phyloP scores from a whole-genome alignment of 2,329 filamentous ascomycete genomes.

The Fusarium chuoi region DNA sequence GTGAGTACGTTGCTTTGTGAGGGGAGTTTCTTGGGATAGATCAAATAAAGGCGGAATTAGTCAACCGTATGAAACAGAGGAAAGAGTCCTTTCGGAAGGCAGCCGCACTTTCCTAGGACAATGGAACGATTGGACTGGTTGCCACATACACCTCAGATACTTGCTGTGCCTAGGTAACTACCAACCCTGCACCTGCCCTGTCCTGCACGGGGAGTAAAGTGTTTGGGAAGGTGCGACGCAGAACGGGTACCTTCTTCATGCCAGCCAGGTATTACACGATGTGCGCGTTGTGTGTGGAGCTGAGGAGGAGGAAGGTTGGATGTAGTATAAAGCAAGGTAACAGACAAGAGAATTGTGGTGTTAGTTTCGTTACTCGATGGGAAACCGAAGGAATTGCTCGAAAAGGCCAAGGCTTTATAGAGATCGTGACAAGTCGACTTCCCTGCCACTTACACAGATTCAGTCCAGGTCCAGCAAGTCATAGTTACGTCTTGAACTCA shows the following conservation, averaged over 20 bases:
- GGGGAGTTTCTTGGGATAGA: neutral
- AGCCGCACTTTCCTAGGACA: slow-evolving; percentile 23
- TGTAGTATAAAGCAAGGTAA: neutral
- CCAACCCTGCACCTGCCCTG: slow-evolving; percentile 20
- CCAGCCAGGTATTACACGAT: slow-evolving; percentile 17
- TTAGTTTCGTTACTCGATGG: neutral
- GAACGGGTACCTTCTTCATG: slow-evolving; percentile 1
- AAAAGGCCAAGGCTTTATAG: slow-evolving; percentile 26
- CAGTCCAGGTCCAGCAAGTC: neutral
- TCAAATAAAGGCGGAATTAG: neutral
- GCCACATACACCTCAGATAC: neutral
- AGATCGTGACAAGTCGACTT: neutral
- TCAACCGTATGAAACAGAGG: slow-evolving; percentile 12
- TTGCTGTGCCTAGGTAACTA: neutral
- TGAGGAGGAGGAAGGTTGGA: neutral
- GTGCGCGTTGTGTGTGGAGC: slow-evolving; percentile 28
- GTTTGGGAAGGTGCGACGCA: slow-evolving; percentile 29
- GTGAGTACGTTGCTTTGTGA: neutral
- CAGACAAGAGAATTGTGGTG: neutral
- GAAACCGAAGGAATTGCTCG: neutral
- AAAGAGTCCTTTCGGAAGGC: slow-evolving; percentile 3
- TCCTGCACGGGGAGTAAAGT: neutral
- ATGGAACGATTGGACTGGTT: neutral
- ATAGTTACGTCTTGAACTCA: neutral
- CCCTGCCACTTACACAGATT: slow-evolving; percentile 5